Evolutionary conservation across 2,329 filamentous ascomycete species (phyloP).

Genomic region (Fusarium sororula): DNA sequence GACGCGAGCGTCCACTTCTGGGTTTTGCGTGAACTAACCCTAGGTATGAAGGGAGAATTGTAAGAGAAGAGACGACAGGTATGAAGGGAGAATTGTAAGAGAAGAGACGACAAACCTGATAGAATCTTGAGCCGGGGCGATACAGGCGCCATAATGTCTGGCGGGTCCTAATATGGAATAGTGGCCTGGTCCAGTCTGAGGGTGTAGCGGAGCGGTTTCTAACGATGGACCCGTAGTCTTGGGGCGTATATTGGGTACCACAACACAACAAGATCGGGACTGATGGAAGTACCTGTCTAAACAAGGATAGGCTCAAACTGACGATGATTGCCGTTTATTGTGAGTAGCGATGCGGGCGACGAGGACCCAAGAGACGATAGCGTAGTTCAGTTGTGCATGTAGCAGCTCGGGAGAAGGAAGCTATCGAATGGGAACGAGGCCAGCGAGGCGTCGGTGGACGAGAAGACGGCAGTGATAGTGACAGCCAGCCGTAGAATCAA

Average conservation of each 20-base stretch:
- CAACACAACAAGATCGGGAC: constrained; percentile 37
- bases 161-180: constrained; percentile 47
- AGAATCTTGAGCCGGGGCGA: constrained; percentile 68
- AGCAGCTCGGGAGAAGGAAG: constrained; percentile 26
- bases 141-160: constrained; percentile 65
- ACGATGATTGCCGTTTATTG: constrained; percentile 35
- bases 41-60: constrained; percentile 43
- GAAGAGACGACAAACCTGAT: constrained; percentile 63
- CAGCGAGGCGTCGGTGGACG: constrained; percentile 27
- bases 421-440: constrained; percentile 34
- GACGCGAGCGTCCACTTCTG: constrained; percentile 28
- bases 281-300: constrained; percentile 41
- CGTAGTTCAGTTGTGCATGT: constrained; percentile 39
- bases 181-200: constrained; percentile 47
- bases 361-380: constrained; percentile 13
- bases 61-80: constrained; percentile 52
- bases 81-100: constrained; percentile 44
- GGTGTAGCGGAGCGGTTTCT: constrained; percentile 46
- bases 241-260: constrained; percentile 43
- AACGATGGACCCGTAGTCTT: constrained; percentile 47
- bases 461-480: constrained; percentile 28
- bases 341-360: constrained; percentile 23
- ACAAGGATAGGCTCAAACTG: constrained; percentile 28
- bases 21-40: constrained; percentile 28
- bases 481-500: constrained; percentile 36